These are phyloP conservation scores for Colletotrichum incanum DNA, from an alignment of 2,329 filamentous ascomycete genomes.

Conservation along the genomic window DNA sequence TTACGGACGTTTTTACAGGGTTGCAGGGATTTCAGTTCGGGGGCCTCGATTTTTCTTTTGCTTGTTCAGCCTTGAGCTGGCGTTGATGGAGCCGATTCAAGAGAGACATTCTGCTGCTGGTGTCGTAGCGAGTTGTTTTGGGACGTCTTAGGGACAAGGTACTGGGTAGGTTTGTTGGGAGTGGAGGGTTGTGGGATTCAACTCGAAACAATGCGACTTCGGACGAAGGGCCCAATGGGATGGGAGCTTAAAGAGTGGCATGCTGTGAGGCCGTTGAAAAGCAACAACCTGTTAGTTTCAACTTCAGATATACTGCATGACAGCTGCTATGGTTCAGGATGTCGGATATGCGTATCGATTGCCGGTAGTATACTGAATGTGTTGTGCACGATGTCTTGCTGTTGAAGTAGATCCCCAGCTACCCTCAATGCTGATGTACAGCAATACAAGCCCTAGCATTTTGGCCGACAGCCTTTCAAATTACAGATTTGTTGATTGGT, in stretches of 20 bases:
- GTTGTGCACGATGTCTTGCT: too few species aligned
- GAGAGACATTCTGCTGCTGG: slow-evolving; percentile 13
- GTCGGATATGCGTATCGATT: neutral
- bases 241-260: slow-evolving; percentile 4
- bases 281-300: neutral
- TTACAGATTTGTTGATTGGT: neutral
- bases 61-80: slow-evolving; percentile 2
- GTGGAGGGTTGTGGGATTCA: slow-evolving; percentile 8
- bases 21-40: neutral
- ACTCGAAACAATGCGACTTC: slow-evolving; percentile 52
- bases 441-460: too few species aligned
- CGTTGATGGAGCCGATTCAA: neutral
- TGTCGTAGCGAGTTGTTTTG: slow-evolving; percentile 20
- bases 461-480: neutral
- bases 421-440: too few species aligned
- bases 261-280: neutral
- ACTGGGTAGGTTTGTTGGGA: neutral
- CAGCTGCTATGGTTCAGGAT: neutral
- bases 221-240: slow-evolving; percentile 56
- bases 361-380: neutral
- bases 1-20: slow-evolving; percentile 1
- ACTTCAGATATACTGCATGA: neutral
- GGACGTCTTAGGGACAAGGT: neutral
- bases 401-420: too few species aligned
- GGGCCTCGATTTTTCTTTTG: neutral